Base-by-base conservation (phyloP, 2,329 filamentous ascomycete genomes). In the Arthroderma sp. region DNA sequence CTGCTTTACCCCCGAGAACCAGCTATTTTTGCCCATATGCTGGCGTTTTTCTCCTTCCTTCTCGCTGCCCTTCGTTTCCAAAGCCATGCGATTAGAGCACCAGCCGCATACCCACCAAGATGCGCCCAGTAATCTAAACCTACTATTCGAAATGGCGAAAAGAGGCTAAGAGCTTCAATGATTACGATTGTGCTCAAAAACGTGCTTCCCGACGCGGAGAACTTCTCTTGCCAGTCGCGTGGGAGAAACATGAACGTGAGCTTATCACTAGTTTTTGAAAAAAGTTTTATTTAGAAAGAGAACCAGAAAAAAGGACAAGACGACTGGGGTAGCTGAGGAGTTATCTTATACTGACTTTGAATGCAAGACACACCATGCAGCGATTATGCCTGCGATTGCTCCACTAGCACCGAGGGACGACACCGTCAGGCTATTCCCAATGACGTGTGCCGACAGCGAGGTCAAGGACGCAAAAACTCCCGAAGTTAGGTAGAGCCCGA, bases 321-420 rank as follows among this genome's bases (percentile, higher is more conserved):
- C n/a, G 5, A 11, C 4, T 6, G 1, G 5, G 27, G 29, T 30
- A 30, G 5, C n/a, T 9, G 22, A 40, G 22, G 4, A 9, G 22
- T n/a, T 8, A 29, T 30, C 29, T 31, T 30, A 28, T 28, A 56
- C 59, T 42, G 61, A 70, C 67, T 69, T 55, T 36, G 60, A 53
- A 49, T 71, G 62, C 34, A 74, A 58, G 42, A 68, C 63, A 52
- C 70, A 73, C 53, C 64, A 68, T 11, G 72, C 69, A 3, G 65
- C 70, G 8, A 73, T 56, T 22, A 76, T 53, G 31, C 71, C 74
- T 11, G 65, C 63, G 6, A 72, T 61, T 10, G 68, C 68, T 4
- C 68, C 71, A 50, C 70, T 74, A 7, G 70, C 68, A 28, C 74
- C 74, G 5, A 74, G 63, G 5, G 70, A 67, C 30, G 67, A 72